Conservation (phyloP, 371 early-diverging fungal species). For the Syncephalastrum racemosum region DNA sequence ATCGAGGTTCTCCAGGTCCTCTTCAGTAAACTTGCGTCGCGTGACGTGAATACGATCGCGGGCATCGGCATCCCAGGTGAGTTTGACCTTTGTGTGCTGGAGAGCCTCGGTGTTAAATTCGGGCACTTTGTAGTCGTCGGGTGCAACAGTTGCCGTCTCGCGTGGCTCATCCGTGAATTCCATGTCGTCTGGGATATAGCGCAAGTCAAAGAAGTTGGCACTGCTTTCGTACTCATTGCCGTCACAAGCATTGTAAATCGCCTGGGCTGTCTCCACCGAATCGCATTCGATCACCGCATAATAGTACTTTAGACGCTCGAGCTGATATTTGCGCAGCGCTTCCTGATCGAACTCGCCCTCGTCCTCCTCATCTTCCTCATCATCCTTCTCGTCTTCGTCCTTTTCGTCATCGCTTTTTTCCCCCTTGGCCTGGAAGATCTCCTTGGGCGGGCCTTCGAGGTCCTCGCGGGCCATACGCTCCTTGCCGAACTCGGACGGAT, state of each 20-base stretch:
- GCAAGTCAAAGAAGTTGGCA: slow-evolving; percentile 93
- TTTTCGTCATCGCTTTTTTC: slow-evolving; percentile 34
- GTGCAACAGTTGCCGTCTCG: slow-evolving; percentile 72
- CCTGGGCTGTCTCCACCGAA: slow-evolving; percentile 77
- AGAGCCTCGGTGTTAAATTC: slow-evolving; percentile 88
- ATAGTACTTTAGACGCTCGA: slow-evolving; percentile 91
- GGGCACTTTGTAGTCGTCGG: slow-evolving; percentile 78
- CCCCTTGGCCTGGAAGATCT: slow-evolving; percentile 60
- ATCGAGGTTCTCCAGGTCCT: slow-evolving; percentile 90
- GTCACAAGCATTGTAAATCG: slow-evolving; percentile 87
- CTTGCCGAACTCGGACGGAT: slow-evolving; percentile 96
- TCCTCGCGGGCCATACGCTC: slow-evolving; percentile 79
- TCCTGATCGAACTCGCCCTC: slow-evolving; percentile 81
- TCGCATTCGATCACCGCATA: slow-evolving; percentile 96
- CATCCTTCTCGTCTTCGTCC: slow-evolving; percentile 36
- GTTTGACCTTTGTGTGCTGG: slow-evolving; percentile 88
- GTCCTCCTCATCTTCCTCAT: slow-evolving; percentile 56
- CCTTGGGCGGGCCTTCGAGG: slow-evolving; percentile 81
- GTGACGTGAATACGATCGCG: slow-evolving; percentile 79
- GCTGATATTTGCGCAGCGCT: slow-evolving; percentile 89
- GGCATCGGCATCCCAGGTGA: slow-evolving; percentile 98
- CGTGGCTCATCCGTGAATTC: slow-evolving; percentile 74
- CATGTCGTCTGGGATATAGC: slow-evolving; percentile 96
- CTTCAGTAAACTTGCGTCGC: slow-evolving; percentile 79
- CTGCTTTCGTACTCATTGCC: slow-evolving; percentile 94